A percentile compares a stretch with the other conserved stretches of the same genome.
Conservation (phyloP, 768 basidiomycete species). For the Tylopilus balloui region DNA sequence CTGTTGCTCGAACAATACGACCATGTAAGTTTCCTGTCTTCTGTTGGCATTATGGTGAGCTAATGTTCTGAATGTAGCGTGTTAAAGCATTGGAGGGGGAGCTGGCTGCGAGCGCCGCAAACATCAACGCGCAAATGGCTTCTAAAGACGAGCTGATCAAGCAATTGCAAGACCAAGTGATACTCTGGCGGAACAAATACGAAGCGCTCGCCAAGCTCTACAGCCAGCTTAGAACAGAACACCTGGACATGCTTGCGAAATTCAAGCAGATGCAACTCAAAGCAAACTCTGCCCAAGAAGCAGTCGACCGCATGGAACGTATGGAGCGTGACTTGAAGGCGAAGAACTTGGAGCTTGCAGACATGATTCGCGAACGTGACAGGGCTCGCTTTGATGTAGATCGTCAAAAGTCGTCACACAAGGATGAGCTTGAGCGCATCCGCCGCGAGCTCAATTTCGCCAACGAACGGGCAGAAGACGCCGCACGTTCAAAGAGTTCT, state of each 20-base stretch:
- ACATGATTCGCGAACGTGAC: constrained; percentile 98
- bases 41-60: not conserved
- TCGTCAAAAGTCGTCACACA: constrained; percentile 87
- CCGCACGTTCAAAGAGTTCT: constrained; percentile 83
- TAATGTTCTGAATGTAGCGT: constrained; percentile 47
- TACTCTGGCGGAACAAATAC: constrained; percentile 96
- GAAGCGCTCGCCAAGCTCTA: constrained; percentile 98
- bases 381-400: constrained; percentile 94
- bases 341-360: constrained; percentile 97
- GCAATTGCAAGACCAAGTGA: constrained; percentile 95
- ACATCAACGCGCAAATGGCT: constrained; percentile 78
- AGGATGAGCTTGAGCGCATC: constrained; percentile 89
- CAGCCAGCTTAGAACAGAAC: constrained; percentile 95
- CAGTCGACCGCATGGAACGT: constrained; percentile 96
- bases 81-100: constrained; percentile 96
- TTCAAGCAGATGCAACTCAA: constrained; percentile 97
- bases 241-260: constrained; percentile 94
- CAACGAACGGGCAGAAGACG: constrained; percentile 96
- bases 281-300: constrained; percentile 97
- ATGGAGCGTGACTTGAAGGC: constrained; percentile 98
- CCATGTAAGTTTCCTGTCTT: constrained; percentile 45
- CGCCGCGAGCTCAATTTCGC: constrained; percentile 92
- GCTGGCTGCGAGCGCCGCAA: constrained; percentile 64
- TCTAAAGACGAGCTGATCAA: constrained; percentile 95
- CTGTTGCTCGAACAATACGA: constrained; percentile 98